phyloP scores from a whole-genome alignment of 352 stramenopile genomes.

The Globisporangium cederbergense region DNA sequence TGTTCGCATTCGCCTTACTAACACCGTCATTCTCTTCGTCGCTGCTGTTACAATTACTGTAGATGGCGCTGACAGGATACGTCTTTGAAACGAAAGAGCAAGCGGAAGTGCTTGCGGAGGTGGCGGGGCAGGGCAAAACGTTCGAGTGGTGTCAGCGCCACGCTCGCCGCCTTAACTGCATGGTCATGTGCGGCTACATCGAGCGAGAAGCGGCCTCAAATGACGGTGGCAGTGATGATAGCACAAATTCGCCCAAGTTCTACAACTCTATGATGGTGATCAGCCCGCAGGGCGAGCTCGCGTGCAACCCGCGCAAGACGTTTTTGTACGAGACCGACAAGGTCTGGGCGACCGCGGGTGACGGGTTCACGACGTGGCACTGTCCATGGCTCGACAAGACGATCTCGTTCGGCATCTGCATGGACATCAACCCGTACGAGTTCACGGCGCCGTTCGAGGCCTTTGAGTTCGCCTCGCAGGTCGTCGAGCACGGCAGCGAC shows the following conservation, averaged over 20 bases:
- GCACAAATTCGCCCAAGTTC: constrained; percentile 15
- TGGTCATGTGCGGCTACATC: constrained; percentile 73
- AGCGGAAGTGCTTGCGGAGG: constrained; percentile 59
- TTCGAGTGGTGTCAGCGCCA: constrained; percentile 72
- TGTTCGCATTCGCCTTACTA: background rate
- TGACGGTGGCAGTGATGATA: constrained; percentile 8
- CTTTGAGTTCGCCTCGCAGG: constrained; percentile 71
- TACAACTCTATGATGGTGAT: constrained; percentile 87
- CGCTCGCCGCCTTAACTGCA: constrained; percentile 52
- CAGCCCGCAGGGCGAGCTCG: constrained; percentile 58
- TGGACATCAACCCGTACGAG: constrained; percentile 88
- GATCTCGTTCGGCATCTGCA: constrained; percentile 86
- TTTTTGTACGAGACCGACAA: constrained; percentile 87
- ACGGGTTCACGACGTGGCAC: constrained; percentile 61
- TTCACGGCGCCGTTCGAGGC: constrained; percentile 62
- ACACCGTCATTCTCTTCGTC: background rate
- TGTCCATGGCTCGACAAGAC: constrained; percentile 75
- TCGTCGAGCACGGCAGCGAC: constrained; percentile 47
- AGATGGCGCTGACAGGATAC: constrained; percentile 86
- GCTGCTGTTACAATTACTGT: background rate
- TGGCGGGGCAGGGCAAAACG: constrained; percentile 41
- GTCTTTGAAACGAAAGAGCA: constrained; percentile 60
- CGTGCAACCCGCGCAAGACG: constrained; percentile 73
- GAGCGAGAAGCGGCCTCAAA: constrained; percentile 24
- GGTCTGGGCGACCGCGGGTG: constrained; percentile 61